phyloP scores from a whole-genome alignment of 768 basidiomycete species.

The Amanita pseudoporphyria region DNA sequence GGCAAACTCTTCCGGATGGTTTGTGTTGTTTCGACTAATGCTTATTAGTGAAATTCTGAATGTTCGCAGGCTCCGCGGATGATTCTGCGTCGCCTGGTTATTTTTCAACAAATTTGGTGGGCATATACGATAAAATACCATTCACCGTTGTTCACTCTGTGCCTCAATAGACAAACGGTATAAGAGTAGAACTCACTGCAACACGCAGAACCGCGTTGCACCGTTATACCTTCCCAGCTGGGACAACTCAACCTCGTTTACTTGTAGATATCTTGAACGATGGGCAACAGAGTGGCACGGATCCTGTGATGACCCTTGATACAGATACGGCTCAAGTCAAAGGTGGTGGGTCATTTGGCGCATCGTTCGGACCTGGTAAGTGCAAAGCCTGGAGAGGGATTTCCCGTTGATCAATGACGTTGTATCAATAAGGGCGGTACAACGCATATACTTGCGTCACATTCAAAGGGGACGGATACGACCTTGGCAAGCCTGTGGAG shows the following conservation, averaged over 20 bases:
- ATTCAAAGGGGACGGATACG: constrained; percentile 45
- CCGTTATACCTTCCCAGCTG: constrained; percentile 45
- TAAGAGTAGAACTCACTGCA: constrained; percentile 51
- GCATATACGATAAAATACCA: constrained; percentile 7
- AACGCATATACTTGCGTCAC: constrained; percentile 50
- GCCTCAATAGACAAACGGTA: constrained; percentile 34
- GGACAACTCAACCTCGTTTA: constrained; percentile 39
- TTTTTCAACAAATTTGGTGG: constrained; percentile 50
- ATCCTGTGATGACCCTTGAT: constrained; percentile 39
- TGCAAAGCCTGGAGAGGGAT: not conserved
- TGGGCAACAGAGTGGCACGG: constrained; percentile 40
- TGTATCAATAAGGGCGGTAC: constrained; percentile 31
- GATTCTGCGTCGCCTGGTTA: constrained; percentile 59
- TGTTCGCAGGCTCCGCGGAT: constrained; percentile 39
- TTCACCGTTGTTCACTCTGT: not conserved
- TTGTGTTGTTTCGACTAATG: not conserved
- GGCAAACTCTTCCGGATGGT: constrained; percentile 44
- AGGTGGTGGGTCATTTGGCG: constrained; percentile 38
- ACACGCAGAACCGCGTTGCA: constrained; percentile 52
- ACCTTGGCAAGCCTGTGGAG: constrained; percentile 37
- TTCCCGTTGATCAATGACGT: not conserved
- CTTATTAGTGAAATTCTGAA: not conserved
- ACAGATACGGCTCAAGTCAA: constrained; percentile 39
- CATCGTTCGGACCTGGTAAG: constrained; percentile 46
- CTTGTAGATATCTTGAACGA: constrained; percentile 56